These are phyloP conservation scores for Cornus kousa DNA, from an alignment of 148 eudicot genomes.

Conservation along the genomic window DNA sequence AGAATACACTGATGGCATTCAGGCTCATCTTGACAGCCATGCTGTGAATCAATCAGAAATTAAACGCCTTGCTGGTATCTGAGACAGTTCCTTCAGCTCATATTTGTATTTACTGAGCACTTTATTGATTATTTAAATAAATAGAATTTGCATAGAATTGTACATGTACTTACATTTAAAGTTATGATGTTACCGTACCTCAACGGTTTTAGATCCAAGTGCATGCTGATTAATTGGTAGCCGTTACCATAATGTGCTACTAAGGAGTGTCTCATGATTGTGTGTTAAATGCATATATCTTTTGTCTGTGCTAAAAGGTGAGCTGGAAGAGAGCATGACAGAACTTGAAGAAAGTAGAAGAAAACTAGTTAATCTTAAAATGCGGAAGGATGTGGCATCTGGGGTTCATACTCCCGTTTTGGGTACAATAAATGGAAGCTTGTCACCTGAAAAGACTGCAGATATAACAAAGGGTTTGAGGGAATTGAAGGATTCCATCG, in stretches of 20 bases:
- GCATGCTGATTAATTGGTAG: not conserved
- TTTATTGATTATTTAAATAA: not conserved
- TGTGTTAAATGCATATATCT: not conserved
- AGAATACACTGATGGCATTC: conserved; percentile 58
- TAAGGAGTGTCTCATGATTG: not conserved
- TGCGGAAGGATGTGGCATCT: conserved; percentile 73
- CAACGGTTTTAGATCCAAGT: not conserved
- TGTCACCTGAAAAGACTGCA: conserved; percentile 64
- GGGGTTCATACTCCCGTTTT: conserved; percentile 50
- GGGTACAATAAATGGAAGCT: conserved; percentile 63
- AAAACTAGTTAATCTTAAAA: conserved; percentile 75
- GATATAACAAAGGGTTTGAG: conserved; percentile 59
- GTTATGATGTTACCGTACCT: not conserved
- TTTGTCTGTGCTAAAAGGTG: conserved; percentile 44
- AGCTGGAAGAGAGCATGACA: conserved; percentile 76
- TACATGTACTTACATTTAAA: not conserved
- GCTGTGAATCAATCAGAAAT: conserved; percentile 76
- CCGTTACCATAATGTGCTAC: not conserved
- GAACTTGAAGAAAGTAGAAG: conserved; percentile 97
- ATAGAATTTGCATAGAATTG: not conserved
- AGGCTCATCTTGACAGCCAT: conserved; percentile 44
- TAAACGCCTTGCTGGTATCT: conserved; percentile 60
- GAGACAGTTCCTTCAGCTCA: conserved; percentile 3
- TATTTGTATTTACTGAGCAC: not conserved
- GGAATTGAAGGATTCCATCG: conserved; percentile 75